Base-by-base conservation (phyloP, 1,139 yeast genomes). In the Spathaspora sp. region DNA sequence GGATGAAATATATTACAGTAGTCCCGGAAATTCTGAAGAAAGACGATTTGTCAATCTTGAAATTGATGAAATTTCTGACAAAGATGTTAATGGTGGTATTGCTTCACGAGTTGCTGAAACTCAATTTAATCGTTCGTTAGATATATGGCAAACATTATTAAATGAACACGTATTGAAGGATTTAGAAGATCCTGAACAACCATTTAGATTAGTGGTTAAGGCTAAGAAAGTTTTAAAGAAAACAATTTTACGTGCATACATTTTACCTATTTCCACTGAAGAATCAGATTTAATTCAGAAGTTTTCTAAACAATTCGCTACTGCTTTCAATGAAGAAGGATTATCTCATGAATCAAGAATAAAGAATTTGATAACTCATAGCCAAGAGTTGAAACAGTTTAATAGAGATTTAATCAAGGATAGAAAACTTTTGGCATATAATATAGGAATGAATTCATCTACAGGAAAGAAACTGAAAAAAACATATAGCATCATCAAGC, bases 61-160 rank as follows among this genome's bases (percentile, higher is more conserved):
- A 15, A 8, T 40, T 24, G 38, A 7, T 17, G 4, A 34, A 17
- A 17, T 38, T 7, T 25, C 29, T 55, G 71, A 44, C 43, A 34
- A 50, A 2, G 11, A 34, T 13, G 10, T 34, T 11, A 11, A 34
- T 16, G 23, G 17, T 3, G 7, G 9, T 17, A n/a, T 42, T n/a
- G 23, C 23, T 20, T 55, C 80, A 0, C 62, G 65, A 43, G 75
- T 88, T 44, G 97, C 95, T 0, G 84, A 86, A 34, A 64, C 70
- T 7, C 97, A 90, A 61, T 88, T 90, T 64, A 78, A 77, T 53
- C 63, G 80, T 42, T 84, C 95, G 10, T 59, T 89, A 49, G 63
- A 72, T 11, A 65, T 89, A 1, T 75, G 90, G 73, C 71, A 78
- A 39, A 65, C 70, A 17, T 51, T 89, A 2, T 56, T 91, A 51